These are phyloP conservation scores for Myrica gale DNA, from an alignment of 306 rosid genomes.

Conservation along the genomic window DNA sequence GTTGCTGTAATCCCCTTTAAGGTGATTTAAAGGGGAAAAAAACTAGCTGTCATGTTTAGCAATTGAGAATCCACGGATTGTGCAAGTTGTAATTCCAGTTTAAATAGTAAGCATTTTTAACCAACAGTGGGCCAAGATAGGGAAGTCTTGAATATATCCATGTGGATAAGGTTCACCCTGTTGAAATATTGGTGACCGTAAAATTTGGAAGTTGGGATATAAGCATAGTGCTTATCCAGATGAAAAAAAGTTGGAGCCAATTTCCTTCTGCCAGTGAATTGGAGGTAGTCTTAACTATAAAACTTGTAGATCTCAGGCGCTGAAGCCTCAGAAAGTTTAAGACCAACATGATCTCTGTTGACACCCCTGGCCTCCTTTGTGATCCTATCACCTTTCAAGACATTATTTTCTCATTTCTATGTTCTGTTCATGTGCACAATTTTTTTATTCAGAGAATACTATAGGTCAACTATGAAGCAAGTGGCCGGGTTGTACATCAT, in stretches of 20 bases:
- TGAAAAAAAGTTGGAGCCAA: not conserved
- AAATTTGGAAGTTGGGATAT: not conserved
- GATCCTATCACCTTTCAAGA: not conserved
- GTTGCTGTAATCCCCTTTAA: not conserved
- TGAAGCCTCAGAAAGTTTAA: constrained; percentile 5
- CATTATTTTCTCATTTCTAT: not conserved
- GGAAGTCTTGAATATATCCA: not conserved
- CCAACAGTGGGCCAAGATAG: not conserved
- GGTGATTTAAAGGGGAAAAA: not conserved
- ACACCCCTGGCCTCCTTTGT: not conserved
- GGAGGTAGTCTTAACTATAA: not conserved
- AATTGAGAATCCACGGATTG: not conserved
- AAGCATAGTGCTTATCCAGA: not conserved
- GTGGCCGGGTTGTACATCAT: constrained; percentile 82
- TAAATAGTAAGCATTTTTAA: not conserved
- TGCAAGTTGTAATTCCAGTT: not conserved
- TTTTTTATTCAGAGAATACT: constrained; percentile 22
- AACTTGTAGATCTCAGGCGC: not conserved
- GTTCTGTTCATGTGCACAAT: not conserved
- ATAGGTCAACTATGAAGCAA: constrained; percentile 71
- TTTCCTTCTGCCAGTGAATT: too few species aligned
- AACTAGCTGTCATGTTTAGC: too few species aligned
- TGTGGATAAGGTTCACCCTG: not conserved
- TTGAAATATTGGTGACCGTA: not conserved
- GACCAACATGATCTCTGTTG: constrained; percentile 6